Percentiles rank a stretch among this genome's conserved stretches.
Evolutionary conservation across 352 stramenopile species (phyloP).

Genomic region (Ophiocytium majus): DNA sequence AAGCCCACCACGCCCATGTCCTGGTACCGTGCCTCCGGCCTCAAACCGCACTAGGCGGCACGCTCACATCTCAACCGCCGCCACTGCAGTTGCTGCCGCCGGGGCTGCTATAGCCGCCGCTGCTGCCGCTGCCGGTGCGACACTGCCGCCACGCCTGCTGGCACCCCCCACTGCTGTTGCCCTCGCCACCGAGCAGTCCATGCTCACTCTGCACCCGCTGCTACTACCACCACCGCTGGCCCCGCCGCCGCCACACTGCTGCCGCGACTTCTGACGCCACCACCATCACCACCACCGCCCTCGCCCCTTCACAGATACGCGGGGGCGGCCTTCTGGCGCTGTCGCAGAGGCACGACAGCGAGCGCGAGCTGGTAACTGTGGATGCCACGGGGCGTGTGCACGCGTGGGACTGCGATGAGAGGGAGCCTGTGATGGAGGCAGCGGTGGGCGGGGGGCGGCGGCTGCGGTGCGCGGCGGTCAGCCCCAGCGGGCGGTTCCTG

Average conservation of each 20-base stretch:
- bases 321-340: conserved; percentile 73
- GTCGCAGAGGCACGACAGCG: conserved; percentile 76
- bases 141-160: too few species aligned
- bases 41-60: too few species aligned
- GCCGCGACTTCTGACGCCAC: neutral
- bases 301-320: conserved; percentile 61
- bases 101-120: too few species aligned
- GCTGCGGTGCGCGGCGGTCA: conserved; percentile 59
- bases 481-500: conserved; percentile 67
- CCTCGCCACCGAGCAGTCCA: too few species aligned
- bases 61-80: too few species aligned
- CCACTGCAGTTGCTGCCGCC: too few species aligned
- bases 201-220: too few species aligned
- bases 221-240: too few species aligned
- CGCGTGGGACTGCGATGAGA: conserved; percentile 82
- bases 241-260: neutral
- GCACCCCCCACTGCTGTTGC: too few species aligned
- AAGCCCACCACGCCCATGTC: too few species aligned
- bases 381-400: conserved; percentile 74
- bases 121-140: too few species aligned
- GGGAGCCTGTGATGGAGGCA: conserved; percentile 68
- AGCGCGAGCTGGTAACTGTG: conserved; percentile 81
- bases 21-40: too few species aligned
- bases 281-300: neutral
- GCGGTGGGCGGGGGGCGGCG: conserved; percentile 26